These are phyloP conservation scores for Biscogniauxia sp. DNA, from an alignment of 2,329 filamentous ascomycete genomes.

Conservation along the genomic window DNA sequence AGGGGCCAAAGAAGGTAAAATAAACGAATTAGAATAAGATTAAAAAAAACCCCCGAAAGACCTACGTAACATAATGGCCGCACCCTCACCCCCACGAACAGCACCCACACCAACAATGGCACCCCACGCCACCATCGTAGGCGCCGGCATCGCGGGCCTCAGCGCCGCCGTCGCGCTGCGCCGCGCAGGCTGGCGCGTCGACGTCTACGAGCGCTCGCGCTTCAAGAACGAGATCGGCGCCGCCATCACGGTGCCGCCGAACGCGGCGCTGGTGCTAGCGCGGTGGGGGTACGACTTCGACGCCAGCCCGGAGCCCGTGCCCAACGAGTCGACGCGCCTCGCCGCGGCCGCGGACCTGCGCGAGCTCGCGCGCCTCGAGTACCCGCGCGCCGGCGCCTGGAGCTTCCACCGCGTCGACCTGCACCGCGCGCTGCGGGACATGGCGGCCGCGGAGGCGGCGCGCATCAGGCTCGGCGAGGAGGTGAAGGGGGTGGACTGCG, in stretches of 20 bases:
- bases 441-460: conserved; percentile 31
- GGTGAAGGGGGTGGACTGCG: conserved; percentile 32
- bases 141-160: conserved; percentile 31
- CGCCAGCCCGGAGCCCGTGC: conserved; percentile 19
- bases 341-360: conserved; percentile 13
- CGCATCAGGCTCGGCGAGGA: conserved; percentile 10
- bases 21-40: too few relatives aligned
- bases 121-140: conserved; percentile 19
- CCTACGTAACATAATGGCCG: too few relatives aligned
- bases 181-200: conserved; percentile 27
- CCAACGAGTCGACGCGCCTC: conserved; percentile 19
- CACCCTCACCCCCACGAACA: not conserved
- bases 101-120: not conserved
- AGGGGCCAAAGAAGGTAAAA: too few relatives aligned
- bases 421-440: conserved; percentile 34
- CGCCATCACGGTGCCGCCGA: conserved; percentile 39
- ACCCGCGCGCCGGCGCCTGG: conserved; percentile 28
- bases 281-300: conserved; percentile 35
- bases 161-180: conserved; percentile 27
- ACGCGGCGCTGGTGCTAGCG: conserved; percentile 34
- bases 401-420: conserved; percentile 42
- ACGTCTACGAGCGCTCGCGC: conserved; percentile 28
- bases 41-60: too few relatives aligned
- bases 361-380: conserved; percentile 1
- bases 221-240: conserved; percentile 41